Base-by-base conservation (phyloP, 805 yeast genomes). In the Barnettozyma populi region DNA sequence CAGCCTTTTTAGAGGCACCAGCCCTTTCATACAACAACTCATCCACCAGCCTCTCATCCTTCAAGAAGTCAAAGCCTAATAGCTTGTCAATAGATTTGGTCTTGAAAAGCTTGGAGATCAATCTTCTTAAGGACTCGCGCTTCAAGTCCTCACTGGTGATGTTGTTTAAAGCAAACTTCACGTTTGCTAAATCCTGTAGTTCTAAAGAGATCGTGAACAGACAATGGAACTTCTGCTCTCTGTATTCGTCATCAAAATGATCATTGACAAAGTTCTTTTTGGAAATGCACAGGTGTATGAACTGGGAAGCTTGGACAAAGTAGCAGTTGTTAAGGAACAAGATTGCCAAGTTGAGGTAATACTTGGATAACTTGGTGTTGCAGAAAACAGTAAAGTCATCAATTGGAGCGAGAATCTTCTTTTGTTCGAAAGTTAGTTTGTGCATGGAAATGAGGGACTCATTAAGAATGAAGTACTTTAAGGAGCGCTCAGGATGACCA, bases 41-140 rank as follows among this genome's bases (percentile, higher is more conserved):
- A 52, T 76, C 78, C 29, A 80, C 74, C 7, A 54, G 47, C 13
- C 67, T 66, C 4, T 69, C 65, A 46, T 77, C 70, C 20, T 70
- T 75, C 7, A 66, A 55, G 47, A 78, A 74, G 37, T 75, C 73
- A 48, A 69, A 72, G 18, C 67, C 63, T 18, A 70, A 60, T 34
- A 81, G 57, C 40, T 58, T 60, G 32, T 67, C 60, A 7, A 75
- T 68, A 10, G 68, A 64, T 43, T 74, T 73, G 9, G 58, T 57
- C 18, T 68, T 68, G 51, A 72, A 68, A 38, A 76, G 53, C 39
- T 63, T 63, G 43, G 64, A 60, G 13, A 76, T 60, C 47, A 76
- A 68, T 45, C 61, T 63, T 34, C 60, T 60, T 40, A 69, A 51
- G 6, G 62, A 57, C 40, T 61, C 60, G 24, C 46, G 38, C 25